phyloP scores from a whole-genome alignment of 371 early-diverging fungal genomes.

The Mucor racemosus region DNA sequence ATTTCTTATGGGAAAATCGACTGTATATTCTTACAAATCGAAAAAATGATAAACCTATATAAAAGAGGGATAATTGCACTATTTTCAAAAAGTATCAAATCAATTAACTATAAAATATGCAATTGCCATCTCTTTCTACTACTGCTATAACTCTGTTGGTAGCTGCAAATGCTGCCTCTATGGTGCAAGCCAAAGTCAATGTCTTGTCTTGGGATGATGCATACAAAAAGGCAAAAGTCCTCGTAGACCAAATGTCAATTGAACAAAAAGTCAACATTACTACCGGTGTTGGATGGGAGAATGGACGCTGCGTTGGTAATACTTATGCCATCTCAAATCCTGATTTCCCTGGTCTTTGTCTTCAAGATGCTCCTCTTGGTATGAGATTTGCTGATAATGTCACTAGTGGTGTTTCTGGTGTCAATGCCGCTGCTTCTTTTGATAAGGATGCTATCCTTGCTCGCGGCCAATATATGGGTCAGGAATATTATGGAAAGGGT shows the following conservation, averaged over 20 bases:
- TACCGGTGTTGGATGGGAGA: slow-evolving; percentile 54
- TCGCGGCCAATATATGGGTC: slow-evolving; percentile 56
- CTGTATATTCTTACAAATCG: too few relatives aligned
- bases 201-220: slow-evolving; percentile 43
- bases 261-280: slow-evolving; percentile 47
- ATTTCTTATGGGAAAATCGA: too few relatives aligned
- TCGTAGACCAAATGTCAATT: slow-evolving; percentile 40
- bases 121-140: slow-evolving; percentile 21
- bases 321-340: slow-evolving; percentile 29
- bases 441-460: slow-evolving; percentile 49
- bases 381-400: slow-evolving; percentile 41
- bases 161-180: not conserved
- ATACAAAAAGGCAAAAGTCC: slow-evolving; percentile 34
- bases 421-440: slow-evolving; percentile 59
- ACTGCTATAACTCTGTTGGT: slow-evolving; percentile 14
- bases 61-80: not conserved
- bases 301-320: slow-evolving; percentile 56
- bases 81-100: not conserved
- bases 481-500: slow-evolving; percentile 59
- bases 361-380: slow-evolving; percentile 56
- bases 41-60: too few relatives aligned
- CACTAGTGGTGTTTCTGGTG: slow-evolving; percentile 56
- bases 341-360: slow-evolving; percentile 59
- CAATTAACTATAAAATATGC: slow-evolving; percentile 6
- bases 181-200: slow-evolving; percentile 9